Evolutionary conservation across 1,139 yeast genomes (phyloP).

Genomic region (Magnusiomyces tetraspermus): DNA sequence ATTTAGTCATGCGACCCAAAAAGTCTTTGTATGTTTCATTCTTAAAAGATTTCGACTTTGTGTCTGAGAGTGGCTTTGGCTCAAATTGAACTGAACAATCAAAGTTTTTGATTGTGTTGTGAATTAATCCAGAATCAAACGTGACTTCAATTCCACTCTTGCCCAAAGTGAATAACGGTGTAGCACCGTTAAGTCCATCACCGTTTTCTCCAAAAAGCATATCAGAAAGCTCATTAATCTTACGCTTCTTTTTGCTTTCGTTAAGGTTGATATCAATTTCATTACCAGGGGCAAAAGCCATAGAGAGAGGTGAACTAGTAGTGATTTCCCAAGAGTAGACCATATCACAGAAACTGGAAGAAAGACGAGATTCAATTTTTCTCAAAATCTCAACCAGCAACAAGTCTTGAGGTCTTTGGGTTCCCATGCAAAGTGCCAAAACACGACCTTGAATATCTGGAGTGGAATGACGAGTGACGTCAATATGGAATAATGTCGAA

Average conservation of each 20-base stretch:
- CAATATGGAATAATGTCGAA: slow-evolving; percentile 30
- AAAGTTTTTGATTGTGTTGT: slow-evolving; percentile 40
- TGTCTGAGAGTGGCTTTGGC: neutral
- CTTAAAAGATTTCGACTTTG: neutral
- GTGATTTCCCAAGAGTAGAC: slow-evolving; percentile 13
- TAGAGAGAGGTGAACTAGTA: slow-evolving; percentile 4
- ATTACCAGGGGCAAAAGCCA: neutral
- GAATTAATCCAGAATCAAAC: slow-evolving; percentile 44
- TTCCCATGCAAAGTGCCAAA: slow-evolving; percentile 50
- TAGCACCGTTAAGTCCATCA: slow-evolving; percentile 3
- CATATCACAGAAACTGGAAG: slow-evolving; percentile 12
- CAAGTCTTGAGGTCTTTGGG: slow-evolving; percentile 51
- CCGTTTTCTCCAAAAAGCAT: neutral
- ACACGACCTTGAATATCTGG: slow-evolving; percentile 40
- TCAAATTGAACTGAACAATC: slow-evolving; percentile 14
- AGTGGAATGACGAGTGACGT: slow-evolving; percentile 42
- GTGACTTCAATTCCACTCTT: slow-evolving; percentile 41
- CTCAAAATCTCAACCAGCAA: slow-evolving; percentile 48
- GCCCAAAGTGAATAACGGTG: slow-evolving; percentile 1
- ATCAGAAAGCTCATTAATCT: neutral
- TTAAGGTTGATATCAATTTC: neutral
- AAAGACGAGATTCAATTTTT: slow-evolving; percentile 39
- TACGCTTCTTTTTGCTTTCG: slow-evolving; percentile 4
- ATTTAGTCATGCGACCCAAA: slow-evolving; percentile 6
- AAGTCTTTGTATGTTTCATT: slow-evolving; percentile 1